Percentiles rank a stretch among this genome's conserved stretches.
phyloP scores from a whole-genome alignment of 805 yeast genomes.

The Starmera caribaea region DNA sequence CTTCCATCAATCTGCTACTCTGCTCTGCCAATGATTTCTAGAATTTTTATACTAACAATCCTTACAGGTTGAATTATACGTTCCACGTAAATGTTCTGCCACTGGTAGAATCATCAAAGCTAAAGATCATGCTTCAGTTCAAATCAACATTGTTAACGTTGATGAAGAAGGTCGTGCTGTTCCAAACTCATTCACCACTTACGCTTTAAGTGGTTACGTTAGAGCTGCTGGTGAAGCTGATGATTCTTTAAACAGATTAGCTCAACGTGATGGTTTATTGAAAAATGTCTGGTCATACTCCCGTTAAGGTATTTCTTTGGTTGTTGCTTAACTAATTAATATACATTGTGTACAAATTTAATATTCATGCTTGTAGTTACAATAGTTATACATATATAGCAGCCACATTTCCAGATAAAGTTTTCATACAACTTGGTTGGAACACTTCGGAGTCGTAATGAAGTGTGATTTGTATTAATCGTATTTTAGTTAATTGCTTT shows the following conservation, averaged over 20 bases:
- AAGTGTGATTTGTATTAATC: too few relatives aligned
- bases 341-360: slow-evolving; percentile 2
- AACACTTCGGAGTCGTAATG: too few relatives aligned
- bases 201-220: slow-evolving; percentile 95
- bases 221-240: slow-evolving; percentile 99
- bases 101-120: slow-evolving; percentile 99
- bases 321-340: slow-evolving; percentile 7
- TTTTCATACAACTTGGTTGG: too few relatives aligned
- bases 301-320: slow-evolving; percentile 44
- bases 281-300: slow-evolving; percentile 94
- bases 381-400: too few relatives aligned
- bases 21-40: too few relatives aligned
- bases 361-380: slow-evolving; percentile 14
- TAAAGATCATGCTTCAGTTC: slow-evolving; percentile 99
- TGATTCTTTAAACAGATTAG: slow-evolving; percentile 98
- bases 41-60: background rate
- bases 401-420: too few relatives aligned
- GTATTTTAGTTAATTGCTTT: too few relatives aligned
- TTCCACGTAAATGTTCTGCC: slow-evolving; percentile 99
- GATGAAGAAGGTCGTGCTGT: slow-evolving; percentile 94
- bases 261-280: slow-evolving; percentile 96
- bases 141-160: slow-evolving; percentile 97
- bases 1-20: background rate
- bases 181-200: slow-evolving; percentile 84
- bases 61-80: slow-evolving; percentile 96